Percentiles rank a stretch among this genome's conserved stretches.
Conservation (phyloP, 805 yeast species). For the Metschnikowia noctiluminum region DNA sequence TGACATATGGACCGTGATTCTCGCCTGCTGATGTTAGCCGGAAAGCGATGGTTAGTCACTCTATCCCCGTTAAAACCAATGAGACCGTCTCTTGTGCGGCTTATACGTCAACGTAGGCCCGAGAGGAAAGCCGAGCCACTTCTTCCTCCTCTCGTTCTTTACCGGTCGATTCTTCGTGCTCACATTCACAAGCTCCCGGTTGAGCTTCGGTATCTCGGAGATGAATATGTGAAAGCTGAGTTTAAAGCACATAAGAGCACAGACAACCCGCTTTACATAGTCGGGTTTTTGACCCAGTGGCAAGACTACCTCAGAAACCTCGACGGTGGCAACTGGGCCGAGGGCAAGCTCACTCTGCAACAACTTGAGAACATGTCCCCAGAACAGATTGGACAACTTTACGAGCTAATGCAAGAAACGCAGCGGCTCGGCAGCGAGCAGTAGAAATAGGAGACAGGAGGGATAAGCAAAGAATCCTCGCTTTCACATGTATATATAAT, state of each 20-base stretch:
- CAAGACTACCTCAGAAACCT: constrained; percentile 72
- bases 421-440: constrained; percentile 28
- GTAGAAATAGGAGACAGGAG: neutral
- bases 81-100: constrained; percentile 36
- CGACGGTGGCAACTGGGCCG: constrained; percentile 43
- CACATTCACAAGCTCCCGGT: constrained; percentile 62
- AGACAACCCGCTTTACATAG: constrained; percentile 89
- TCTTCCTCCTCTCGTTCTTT: constrained; percentile 78
- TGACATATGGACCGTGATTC: too few species aligned
- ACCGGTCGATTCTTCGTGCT: constrained; percentile 77
- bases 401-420: constrained; percentile 77
- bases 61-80: constrained; percentile 14
- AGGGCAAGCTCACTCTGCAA: constrained; percentile 50
- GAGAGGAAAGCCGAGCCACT: constrained; percentile 44
- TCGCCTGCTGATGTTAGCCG: too few species aligned
- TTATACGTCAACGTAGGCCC: constrained; percentile 41
- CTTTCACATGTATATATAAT: too few species aligned
- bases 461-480: too few species aligned
- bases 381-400: constrained; percentile 80
- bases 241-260: constrained; percentile 77
- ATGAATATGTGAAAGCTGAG: constrained; percentile 83
- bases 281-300: constrained; percentile 93
- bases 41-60: neutral
- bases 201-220: constrained; percentile 77
- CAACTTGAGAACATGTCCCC: constrained; percentile 82